Percentiles rank a stretch among this genome's conserved stretches.
Conservation (phyloP, 495 filamentous ascomycete species). For the Penicillium cataractarum region DNA sequence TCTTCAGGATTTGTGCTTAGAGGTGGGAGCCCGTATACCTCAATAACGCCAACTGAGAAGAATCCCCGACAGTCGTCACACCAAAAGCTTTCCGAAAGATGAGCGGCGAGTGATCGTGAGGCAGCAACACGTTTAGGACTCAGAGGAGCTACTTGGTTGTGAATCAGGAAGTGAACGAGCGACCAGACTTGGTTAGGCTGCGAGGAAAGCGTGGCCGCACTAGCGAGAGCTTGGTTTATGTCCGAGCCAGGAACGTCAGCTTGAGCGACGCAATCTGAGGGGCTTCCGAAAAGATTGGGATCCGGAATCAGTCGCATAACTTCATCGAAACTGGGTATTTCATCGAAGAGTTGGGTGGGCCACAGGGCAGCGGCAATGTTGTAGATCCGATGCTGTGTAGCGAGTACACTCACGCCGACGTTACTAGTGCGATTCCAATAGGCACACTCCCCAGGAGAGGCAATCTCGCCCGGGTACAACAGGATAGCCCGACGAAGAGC, state of each 20-base stretch:
- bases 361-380: conserved; percentile 4
- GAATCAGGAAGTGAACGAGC: conserved; percentile 3
- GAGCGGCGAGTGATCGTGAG: conserved; percentile 1
- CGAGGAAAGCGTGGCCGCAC: conserved; percentile 1
- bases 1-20: conserved; percentile 4
- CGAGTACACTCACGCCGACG: conserved; percentile 2
- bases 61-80: conserved; percentile 3
- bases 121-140: conserved; percentile 1
- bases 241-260: neutral
- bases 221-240: conserved; percentile 2
- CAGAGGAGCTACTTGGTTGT: neutral
- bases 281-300: conserved; percentile 3
- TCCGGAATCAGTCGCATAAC: conserved; percentile 2
- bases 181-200: conserved; percentile 3
- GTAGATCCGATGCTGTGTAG: conserved; percentile 5
- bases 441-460: conserved; percentile 1
- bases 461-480: conserved; percentile 2
- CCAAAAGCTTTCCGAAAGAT: conserved; percentile 5
- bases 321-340: conserved; percentile 3
- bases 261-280: conserved; percentile 3
- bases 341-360: conserved; percentile 2
- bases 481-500: neutral
- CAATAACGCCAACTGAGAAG: conserved; percentile 3
- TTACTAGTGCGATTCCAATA: conserved; percentile 6
- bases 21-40: conserved; percentile 3